Percentiles rank a stretch among this genome's conserved stretches.
These are phyloP conservation scores for Leptographium galeiforme DNA, from an alignment of 2,329 filamentous ascomycete species.

Conservation along the genomic window DNA sequence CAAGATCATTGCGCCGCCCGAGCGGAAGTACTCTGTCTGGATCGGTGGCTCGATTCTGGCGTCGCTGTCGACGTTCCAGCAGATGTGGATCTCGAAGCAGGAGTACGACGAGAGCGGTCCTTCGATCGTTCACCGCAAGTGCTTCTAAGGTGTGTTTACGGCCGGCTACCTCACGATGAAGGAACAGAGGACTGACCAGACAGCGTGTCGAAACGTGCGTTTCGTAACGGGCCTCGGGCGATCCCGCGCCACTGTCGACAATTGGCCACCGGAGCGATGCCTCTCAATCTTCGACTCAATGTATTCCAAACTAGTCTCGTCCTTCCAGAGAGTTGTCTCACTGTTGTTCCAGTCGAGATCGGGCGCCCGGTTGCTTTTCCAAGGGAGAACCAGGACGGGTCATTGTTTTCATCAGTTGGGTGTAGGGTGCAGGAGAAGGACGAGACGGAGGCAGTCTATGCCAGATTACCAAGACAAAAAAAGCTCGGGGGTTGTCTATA, in stretches of 20 bases:
- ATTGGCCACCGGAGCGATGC: conserved; percentile 28
- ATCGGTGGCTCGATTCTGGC: conserved; percentile 99
- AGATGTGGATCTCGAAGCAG: conserved; percentile 99
- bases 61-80: conserved; percentile 99
- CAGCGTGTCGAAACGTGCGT: background rate
- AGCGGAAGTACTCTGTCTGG: conserved; percentile 99
- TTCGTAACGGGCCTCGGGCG: conserved; percentile 11
- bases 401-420: conserved; percentile 3
- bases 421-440: background rate
- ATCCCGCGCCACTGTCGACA: conserved; percentile 28
- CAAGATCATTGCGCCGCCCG: conserved; percentile 99
- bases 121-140: conserved; percentile 99
- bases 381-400: conserved; percentile 12
- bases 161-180: too few species aligned
- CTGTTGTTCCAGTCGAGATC: conserved; percentile 30
- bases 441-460: background rate
- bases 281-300: conserved; percentile 27
- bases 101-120: conserved; percentile 99
- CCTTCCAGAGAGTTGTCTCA: conserved; percentile 41
- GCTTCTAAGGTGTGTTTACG: conserved; percentile 86
- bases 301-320: conserved; percentile 37
- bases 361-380: conserved; percentile 31
- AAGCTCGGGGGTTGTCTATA: conserved; percentile 38
- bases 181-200: too few species aligned
- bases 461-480: conserved; percentile 5